These are phyloP conservation scores for Alternaria burnsii DNA, from an alignment of 2,329 filamentous ascomycete species.

Conservation along the genomic window DNA sequence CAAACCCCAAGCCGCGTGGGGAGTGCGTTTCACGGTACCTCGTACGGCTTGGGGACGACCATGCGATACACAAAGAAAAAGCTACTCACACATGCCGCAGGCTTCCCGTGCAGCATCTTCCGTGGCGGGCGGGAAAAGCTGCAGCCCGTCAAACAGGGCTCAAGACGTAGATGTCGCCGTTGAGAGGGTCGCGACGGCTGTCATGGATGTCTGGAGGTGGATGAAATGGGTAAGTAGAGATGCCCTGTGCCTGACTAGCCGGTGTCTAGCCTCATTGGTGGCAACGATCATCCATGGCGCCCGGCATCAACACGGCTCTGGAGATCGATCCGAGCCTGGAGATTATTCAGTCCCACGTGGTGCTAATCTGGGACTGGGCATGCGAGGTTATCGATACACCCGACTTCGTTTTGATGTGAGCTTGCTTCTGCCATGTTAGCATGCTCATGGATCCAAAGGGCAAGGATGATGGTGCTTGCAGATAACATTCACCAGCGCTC, in stretches of 20 bases:
- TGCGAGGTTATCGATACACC: background rate
- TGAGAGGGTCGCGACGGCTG: conserved; percentile 14
- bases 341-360: conserved; percentile 26
- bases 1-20: conserved; percentile 23
- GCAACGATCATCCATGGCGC: conserved; percentile 34
- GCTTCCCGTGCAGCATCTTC: conserved; percentile 46
- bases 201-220: conserved; percentile 19
- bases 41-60: conserved; percentile 24
- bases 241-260: conserved; percentile 29
- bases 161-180: conserved; percentile 19
- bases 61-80: conserved; percentile 7
- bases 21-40: conserved; percentile 30
- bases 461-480: background rate
- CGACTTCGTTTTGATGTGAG: background rate
- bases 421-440: background rate
- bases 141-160: conserved; percentile 27
- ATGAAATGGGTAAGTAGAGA: conserved; percentile 21
- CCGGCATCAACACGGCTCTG: conserved; percentile 29
- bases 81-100: conserved; percentile 51
- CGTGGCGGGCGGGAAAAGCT: conserved; percentile 29
- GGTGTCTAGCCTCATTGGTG: conserved; percentile 34
- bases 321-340: conserved; percentile 27
- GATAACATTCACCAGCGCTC: no score
- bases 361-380: conserved; percentile 5
- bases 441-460: no score